Percentiles rank a stretch among this genome's conserved stretches.
These are phyloP conservation scores for Panaeolus cyanescens DNA, from an alignment of 768 basidiomycete species.

Conservation along the genomic window DNA sequence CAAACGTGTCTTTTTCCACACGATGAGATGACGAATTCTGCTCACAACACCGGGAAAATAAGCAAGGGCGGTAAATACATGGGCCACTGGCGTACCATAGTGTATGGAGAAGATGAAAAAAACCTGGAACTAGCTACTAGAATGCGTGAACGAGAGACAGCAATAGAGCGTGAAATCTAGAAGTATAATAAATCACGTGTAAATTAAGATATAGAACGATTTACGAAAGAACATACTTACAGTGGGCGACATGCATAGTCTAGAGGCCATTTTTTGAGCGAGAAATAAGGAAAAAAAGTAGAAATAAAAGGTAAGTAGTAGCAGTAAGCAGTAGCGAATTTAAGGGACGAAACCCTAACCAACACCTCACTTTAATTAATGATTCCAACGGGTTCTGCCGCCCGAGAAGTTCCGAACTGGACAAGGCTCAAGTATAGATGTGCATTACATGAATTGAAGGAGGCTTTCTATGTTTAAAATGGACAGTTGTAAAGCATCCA, in stretches of 20 bases:
- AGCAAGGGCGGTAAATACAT: background rate
- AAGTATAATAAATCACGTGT: slow-evolving; percentile 32
- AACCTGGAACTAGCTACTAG: slow-evolving; percentile 22
- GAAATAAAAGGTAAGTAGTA: background rate
- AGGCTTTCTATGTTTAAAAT: background rate
- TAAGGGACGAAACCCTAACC: background rate
- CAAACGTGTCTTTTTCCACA: slow-evolving; percentile 92
- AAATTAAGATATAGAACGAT: slow-evolving; percentile 7
- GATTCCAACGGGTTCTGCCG: slow-evolving; percentile 23
- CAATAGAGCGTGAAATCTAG: slow-evolving; percentile 26
- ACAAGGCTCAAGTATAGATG: too few species aligned
- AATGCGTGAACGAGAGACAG: background rate
- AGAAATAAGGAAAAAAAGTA: background rate
- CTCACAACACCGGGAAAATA: background rate
- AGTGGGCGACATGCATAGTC: background rate
- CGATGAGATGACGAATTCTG: slow-evolving; percentile 61
- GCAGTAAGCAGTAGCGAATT: background rate
- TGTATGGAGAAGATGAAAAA: slow-evolving; percentile 31
- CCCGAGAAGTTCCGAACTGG: slow-evolving; percentile 25
- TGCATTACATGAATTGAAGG: too few species aligned
- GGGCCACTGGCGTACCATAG: slow-evolving; percentile 26
- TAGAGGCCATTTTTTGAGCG: background rate
- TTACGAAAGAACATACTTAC: slow-evolving; percentile 5
- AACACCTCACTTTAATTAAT: background rate
- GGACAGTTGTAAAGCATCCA: too few species aligned